Base-by-base conservation (phyloP, 2,329 filamentous ascomycete genomes). In the Sclerotinia minor region DNA sequence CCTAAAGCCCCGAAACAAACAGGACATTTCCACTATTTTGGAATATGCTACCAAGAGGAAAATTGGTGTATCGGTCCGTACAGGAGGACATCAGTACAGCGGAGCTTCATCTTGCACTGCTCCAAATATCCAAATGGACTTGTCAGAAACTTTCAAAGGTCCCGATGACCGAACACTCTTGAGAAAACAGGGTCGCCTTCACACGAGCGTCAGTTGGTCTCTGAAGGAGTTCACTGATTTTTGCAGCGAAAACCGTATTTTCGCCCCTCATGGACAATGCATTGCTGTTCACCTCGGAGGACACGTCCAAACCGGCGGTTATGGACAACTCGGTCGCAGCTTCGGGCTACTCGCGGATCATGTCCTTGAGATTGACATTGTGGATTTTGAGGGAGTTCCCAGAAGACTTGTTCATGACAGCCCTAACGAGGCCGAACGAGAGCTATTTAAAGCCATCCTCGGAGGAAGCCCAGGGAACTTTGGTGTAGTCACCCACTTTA, bases 81-180 rank as follows among this genome's bases (percentile, higher is more conserved):
- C 77, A 0, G 82, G 82, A 0, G 82, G 82, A 1, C 82, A 83
- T 67, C 81, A 83, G 69, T 83, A 83, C 71, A 81, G 80, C 61
- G 82, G 82, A 32, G 81, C 82, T 17, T 83, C 79, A 0, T 83
- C 81, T 0, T 83, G 81, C 0, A 73, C 76, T 29, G 78, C 76
- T 5, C 75, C 76, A 1, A 82, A 82, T 64, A 83, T 84, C 64
- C 81, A 83, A 67, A 71, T 83, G 19, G 81, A 83, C 64, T 76
- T 83, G 69, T 77, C 24, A n/a, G 21, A 41, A 75, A 77, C 1
- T 75, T 76, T 44, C 77, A 78, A 61, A 76, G 76, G 73, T 4
- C 65, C 72, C 2, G 69, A 77, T 52, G 77, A 79, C 70, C 72
- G 74, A 64, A 49, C 69, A 4, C 75, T 80, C 3, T 75, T 79